A percentile compares a stretch with the other conserved stretches of the same genome.
Conservation (phyloP, 192 early-diverging fungal species). For the Linnemannia exigua region DNA sequence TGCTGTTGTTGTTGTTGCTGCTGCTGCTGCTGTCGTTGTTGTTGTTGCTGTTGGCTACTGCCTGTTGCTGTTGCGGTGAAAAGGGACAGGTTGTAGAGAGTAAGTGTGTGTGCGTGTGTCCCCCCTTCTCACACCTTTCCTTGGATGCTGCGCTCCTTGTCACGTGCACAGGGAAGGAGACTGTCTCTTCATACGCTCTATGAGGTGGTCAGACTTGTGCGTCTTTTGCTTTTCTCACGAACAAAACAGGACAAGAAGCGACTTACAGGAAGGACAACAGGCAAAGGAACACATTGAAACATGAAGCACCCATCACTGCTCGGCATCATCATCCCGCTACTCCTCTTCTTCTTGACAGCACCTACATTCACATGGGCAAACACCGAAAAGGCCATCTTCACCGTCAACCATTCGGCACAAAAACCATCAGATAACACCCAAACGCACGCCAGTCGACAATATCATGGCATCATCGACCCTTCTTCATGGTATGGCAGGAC, state of each 20-base stretch:
- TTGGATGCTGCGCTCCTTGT: no score
- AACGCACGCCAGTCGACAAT: no score
- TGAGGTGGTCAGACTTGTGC: no score
- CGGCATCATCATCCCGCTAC: not conserved
- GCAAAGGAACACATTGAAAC: not conserved
- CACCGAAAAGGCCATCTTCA: slow-evolving; percentile 50
- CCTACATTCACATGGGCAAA: slow-evolving; percentile 21
- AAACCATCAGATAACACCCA: not conserved
- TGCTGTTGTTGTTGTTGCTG: not conserved
- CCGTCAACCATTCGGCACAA: not conserved
- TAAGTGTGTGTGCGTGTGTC: no score
- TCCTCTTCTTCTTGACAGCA: slow-evolving; percentile 9
- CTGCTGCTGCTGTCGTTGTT: not conserved
- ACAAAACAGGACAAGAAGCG: not conserved
- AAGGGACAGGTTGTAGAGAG: no score
- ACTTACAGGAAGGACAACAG: not conserved
- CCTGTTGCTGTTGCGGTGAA: no score
- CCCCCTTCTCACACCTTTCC: no score
- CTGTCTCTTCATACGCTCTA: no score
- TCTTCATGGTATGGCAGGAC: slow-evolving; percentile 11
- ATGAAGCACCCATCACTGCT: not conserved
- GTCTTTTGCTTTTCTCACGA: no score
- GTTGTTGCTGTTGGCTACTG: no score
- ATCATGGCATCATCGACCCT: not conserved
- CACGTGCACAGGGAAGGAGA: no score